Base-by-base conservation (phyloP, 345 rosid genomes). In the Carallia pectinifolia region DNA sequence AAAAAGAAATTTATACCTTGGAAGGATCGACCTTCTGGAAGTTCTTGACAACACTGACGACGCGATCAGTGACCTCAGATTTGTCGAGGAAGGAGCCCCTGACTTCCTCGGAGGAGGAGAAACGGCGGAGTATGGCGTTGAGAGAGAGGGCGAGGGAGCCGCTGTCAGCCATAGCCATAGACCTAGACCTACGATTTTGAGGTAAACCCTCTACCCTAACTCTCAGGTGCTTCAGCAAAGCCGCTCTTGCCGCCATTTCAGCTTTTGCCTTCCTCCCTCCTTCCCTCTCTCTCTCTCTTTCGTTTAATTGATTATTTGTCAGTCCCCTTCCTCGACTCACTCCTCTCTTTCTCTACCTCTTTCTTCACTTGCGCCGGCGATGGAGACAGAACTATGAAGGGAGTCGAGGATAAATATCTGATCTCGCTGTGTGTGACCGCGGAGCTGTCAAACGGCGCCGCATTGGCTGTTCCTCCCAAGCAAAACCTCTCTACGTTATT, bases 1-100 rank as follows among this genome's bases (percentile, higher is more conserved):
- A 5, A 2, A 47, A 66, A 68, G 58, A 19, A 5, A 18, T 4
- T 2, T 6, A 23, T 73, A 93, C 98, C 99, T 92, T 90, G 36
- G 96, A 88, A 65, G 97, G 92, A 71, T 95, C 96, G 37, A 92
- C 91, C 81, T 86, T 89, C 81, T 88, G 88, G 81, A 88, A 92
- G 73, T 95, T 89, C 83, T 95, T 95, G 77, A 95, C 99, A 69
- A 89, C 96, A 10, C 79, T 63, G 82, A 90, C 6, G 52, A 95
- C 96, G 13, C 99, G 96, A 84, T 95, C 99, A 23, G 98, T 77
- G 79, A 95, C 99, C 78, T 92, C 99, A 6, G 97, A 84, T 75
- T 92, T 95, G 82, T 95, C 96, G 27, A 95, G 98, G 79, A 95
- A 95, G 31, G 97, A 81, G 27, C 98, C 98, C 63, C 89, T 79